Evolutionary conservation across 2,329 filamentous ascomycete species (phyloP).

Genomic region (Fusarium sarcochroum): DNA sequence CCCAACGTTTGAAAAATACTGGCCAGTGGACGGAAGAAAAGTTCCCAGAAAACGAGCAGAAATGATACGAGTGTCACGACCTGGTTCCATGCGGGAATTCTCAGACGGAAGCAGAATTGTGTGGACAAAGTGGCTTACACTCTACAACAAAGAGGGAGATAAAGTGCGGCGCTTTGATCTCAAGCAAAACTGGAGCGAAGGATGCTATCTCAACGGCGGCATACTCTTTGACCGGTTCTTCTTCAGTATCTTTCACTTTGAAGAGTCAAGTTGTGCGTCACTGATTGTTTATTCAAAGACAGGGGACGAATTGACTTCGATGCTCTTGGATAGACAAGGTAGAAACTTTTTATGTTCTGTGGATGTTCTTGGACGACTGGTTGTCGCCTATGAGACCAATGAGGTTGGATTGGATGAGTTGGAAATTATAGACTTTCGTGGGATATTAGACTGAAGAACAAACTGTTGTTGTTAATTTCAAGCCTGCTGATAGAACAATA

Average conservation of each 20-base stretch:
- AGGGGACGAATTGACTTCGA: conserved; percentile 8
- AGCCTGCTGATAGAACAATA: neutral
- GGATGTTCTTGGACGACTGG: conserved; percentile 16
- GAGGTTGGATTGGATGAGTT: neutral
- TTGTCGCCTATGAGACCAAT: neutral
- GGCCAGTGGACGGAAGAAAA: conserved; percentile 4
- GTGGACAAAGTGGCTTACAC: neutral
- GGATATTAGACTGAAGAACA: neutral
- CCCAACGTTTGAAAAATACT: neutral
- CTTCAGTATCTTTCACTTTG: conserved; percentile 5
- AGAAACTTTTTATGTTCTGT: conserved; percentile 1
- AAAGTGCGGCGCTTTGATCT: neutral
- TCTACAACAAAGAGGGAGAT: neutral
- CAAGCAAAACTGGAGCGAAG: neutral
- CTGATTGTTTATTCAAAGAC: conserved; percentile 14
- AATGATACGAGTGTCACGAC: neutral
- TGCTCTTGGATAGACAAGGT: neutral
- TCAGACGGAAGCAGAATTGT: neutral
- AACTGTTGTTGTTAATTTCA: neutral
- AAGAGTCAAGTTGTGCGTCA: neutral
- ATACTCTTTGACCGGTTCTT: conserved; percentile 27
- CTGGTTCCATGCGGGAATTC: neutral
- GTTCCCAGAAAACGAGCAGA: neutral
- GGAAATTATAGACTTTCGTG: conserved; percentile 18
- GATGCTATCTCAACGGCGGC: neutral